Base-by-base conservation (phyloP, 2,329 filamentous ascomycete species). In the Dactylellina parvicollis region DNA sequence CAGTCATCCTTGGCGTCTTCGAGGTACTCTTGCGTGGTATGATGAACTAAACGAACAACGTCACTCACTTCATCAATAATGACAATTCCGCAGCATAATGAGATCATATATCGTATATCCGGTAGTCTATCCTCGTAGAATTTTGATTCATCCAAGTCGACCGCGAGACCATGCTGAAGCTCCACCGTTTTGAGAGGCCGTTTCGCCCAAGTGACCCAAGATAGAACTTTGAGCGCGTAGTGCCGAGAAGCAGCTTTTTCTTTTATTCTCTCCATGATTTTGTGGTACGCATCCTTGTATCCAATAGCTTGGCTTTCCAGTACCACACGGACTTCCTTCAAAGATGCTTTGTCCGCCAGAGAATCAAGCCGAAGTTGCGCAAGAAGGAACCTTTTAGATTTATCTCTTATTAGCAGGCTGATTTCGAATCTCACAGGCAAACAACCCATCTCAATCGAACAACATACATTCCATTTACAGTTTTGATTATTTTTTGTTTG, bases 291-390 rank as follows among this genome's bases (percentile, higher is more conserved):
- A 16, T 16, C 26, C 8, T 50, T 5, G 14, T 50, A 50, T 26
- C n/a, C n/a, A n/a, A n/a, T 3, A 4, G 3, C 7, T 12, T 2
- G 77, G 75, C 7, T 50, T 28, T 38, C 34, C 3, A 38, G 4
- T 38, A 14, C 16, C 12, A 65, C 10, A 0, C 85, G 74, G 2
- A 80, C 78, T 0, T 22, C 54, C 28, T 75, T 71, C 2, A 26
- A 14, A 26, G 42, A 46, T 46, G 16, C 22, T 3, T 4, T 16
- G 10, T 18, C 42, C 5, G 9, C 16, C 3, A 38, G 34, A 38
- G 34, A 38, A 14, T 38, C 16, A 3, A 38, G 4, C 4, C 34
- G 34, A 38, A 38, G 12, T 14, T 38, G 12, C 3, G 34, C 34
- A n/a, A 38, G 34, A 3, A 38, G 34, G 34, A 38, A 38, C 34